phyloP scores from a whole-genome alignment of 169 alveolate genomes.

The Plasmodium relictum region DNA sequence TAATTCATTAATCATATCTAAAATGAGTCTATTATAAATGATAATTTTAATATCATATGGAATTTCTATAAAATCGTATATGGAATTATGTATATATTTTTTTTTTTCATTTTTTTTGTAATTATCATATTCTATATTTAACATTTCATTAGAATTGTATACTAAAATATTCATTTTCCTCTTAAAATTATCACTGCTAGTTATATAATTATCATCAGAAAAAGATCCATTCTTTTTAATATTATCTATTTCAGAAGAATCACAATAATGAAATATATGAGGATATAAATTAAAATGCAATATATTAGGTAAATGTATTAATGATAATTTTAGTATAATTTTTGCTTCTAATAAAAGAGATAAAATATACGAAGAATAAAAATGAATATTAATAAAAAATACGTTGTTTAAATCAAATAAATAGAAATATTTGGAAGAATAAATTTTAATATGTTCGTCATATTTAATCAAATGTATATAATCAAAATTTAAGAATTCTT shows the following conservation, averaged over 20 bases:
- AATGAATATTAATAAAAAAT: constrained; percentile 42
- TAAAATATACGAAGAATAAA: constrained; percentile 33
- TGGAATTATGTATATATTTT: background rate
- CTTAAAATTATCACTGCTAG: background rate
- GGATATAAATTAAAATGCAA: constrained; percentile 45
- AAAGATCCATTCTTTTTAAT: background rate
- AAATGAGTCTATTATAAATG: constrained; percentile 30
- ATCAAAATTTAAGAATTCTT: constrained; percentile 60
- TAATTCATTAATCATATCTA: constrained; percentile 49
- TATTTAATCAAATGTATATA: constrained; percentile 36
- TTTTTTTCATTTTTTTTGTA: constrained; percentile 7
- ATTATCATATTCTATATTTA: background rate
- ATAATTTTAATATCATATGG: constrained; percentile 48
- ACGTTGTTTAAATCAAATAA: constrained; percentile 49
- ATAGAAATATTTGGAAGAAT: constrained; percentile 59
- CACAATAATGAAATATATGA: constrained; percentile 39
- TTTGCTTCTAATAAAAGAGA: constrained; percentile 54
- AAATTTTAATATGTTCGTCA: constrained; percentile 28
- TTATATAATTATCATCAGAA: background rate
- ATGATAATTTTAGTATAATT: constrained; percentile 19
- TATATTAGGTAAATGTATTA: constrained; percentile 21
- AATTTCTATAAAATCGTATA: constrained; percentile 34
- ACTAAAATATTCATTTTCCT: background rate
- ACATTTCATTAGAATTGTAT: background rate
- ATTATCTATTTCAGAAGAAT: background rate